Percentiles rank a stretch among this genome's conserved stretches.
Evolutionary conservation across 2,329 filamentous ascomycete genomes (phyloP).

Genomic region (Ophiocordyceps camponoti-floridani): DNA sequence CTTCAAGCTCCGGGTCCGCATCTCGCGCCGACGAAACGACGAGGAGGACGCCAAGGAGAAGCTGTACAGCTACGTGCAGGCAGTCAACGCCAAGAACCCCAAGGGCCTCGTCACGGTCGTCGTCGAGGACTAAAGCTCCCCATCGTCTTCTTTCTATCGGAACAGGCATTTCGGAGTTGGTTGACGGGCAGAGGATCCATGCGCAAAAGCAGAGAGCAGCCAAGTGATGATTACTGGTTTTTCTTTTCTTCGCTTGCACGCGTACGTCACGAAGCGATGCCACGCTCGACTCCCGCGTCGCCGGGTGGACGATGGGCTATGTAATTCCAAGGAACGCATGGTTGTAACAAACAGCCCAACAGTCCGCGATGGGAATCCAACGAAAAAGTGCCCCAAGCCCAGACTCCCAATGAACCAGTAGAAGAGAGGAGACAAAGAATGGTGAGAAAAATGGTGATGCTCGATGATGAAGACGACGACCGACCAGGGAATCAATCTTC

Average conservation of each 20-base stretch:
- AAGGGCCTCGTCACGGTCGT: constrained; percentile 91
- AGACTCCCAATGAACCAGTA: not conserved
- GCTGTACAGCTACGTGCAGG: constrained; percentile 99
- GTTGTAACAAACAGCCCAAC: not conserved
- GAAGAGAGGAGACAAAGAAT: not conserved
- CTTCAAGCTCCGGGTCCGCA: constrained; percentile 92
- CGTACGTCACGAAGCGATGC: not conserved
- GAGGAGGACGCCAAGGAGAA: constrained; percentile 99
- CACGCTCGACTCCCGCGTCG: not conserved
- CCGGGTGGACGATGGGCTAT: not conserved
- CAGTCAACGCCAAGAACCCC: constrained; percentile 97
- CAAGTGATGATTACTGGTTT: constrained; percentile 1
- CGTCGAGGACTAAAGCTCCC: constrained; percentile 49
- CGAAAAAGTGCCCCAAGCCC: not conserved
- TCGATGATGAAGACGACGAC: not conserved
- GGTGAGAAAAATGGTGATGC: not conserved
- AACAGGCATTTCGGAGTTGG: constrained; percentile 27
- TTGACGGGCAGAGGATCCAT: constrained; percentile 7
- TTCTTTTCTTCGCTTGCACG: not conserved
- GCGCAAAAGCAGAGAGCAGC: not conserved
- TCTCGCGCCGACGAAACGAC: constrained; percentile 99
- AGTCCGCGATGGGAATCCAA: not conserved
- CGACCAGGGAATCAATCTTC: constrained; percentile 29
- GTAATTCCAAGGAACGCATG: not conserved
- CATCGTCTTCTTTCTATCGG: constrained; percentile 14